Conservation (phyloP, 805 yeast species). For the Myxozyma geophila region DNA sequence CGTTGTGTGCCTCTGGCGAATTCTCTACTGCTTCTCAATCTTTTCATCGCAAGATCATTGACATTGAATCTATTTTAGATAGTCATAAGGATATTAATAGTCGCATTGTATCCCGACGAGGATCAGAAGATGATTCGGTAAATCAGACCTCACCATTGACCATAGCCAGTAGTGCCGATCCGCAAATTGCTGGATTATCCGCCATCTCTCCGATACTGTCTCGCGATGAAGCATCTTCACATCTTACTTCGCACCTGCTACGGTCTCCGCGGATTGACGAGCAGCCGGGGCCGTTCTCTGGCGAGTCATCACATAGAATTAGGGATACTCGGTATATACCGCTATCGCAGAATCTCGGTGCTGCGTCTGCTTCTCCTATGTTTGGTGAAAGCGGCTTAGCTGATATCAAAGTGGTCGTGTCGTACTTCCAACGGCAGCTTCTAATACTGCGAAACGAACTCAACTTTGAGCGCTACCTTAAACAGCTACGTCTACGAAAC, state of each 20-base stretch:
- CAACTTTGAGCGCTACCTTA: slow-evolving; percentile 61
- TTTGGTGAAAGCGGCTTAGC: background rate
- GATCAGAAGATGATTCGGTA: slow-evolving; percentile 17
- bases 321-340: slow-evolving; percentile 22
- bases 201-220: slow-evolving; percentile 1
- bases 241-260: background rate
- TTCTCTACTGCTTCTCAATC: background rate
- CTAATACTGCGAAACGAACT: slow-evolving; percentile 62
- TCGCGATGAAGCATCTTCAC: background rate
- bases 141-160: slow-evolving; percentile 5
- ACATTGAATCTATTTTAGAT: slow-evolving; percentile 27
- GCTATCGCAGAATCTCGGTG: slow-evolving; percentile 10
- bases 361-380: background rate
- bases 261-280: background rate
- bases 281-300: background rate
- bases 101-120: slow-evolving; percentile 20
- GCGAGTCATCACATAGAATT: slow-evolving; percentile 2
- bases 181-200: background rate
- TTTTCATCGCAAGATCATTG: slow-evolving; percentile 2
- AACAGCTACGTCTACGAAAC: slow-evolving; percentile 52
- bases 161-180: background rate
- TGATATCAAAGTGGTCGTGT: background rate
- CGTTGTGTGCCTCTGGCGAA: slow-evolving; percentile 18
- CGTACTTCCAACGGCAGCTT: slow-evolving; percentile 57
- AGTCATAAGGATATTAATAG: slow-evolving; percentile 31